phyloP scores from a whole-genome alignment of 441 rosid species.

The Populus hybrid region DNA sequence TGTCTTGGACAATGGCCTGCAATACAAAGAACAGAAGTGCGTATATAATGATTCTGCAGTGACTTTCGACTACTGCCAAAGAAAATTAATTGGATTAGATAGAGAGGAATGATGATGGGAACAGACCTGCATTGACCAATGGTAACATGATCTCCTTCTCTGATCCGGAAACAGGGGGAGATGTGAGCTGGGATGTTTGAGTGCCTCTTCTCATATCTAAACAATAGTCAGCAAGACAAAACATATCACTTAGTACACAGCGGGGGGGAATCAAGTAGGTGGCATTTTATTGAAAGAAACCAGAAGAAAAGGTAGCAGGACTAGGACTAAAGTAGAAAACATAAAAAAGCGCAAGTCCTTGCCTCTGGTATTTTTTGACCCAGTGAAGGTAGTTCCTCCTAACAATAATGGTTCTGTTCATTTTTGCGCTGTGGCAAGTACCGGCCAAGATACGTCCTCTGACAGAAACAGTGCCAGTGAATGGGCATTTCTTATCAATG shows the following conservation, averaged over 20 bases:
- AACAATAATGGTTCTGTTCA: constrained; percentile 67
- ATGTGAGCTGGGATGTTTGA: constrained; percentile 77
- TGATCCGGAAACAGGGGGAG: constrained; percentile 85
- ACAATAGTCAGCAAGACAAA: not conserved
- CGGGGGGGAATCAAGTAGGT: too few relatives aligned
- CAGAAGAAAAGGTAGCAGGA: not conserved
- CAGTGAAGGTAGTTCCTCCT: constrained; percentile 61
- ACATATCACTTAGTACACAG: not conserved
- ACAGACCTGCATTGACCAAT: not conserved
- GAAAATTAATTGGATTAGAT: not conserved
- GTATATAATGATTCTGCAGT: not conserved
- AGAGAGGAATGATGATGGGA: rapidly evolving
- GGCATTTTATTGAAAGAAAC: not conserved
- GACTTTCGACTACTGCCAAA: not conserved
- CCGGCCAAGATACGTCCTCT: constrained; percentile 21
- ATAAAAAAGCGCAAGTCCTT: not conserved
- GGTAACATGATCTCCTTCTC: constrained; percentile 65
- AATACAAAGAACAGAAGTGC: not conserved
- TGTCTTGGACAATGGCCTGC: constrained; percentile 71
- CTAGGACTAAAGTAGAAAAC: not conserved
- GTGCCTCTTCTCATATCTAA: constrained; percentile 46
- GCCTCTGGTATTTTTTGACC: constrained; percentile 69
- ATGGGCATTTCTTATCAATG: constrained; percentile 52
- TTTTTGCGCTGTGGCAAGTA: constrained; percentile 71
- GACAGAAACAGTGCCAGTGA: constrained; percentile 57